phyloP scores from a whole-genome alignment of 352 stramenopile species.

The Phytophthora chlamydospora region DNA sequence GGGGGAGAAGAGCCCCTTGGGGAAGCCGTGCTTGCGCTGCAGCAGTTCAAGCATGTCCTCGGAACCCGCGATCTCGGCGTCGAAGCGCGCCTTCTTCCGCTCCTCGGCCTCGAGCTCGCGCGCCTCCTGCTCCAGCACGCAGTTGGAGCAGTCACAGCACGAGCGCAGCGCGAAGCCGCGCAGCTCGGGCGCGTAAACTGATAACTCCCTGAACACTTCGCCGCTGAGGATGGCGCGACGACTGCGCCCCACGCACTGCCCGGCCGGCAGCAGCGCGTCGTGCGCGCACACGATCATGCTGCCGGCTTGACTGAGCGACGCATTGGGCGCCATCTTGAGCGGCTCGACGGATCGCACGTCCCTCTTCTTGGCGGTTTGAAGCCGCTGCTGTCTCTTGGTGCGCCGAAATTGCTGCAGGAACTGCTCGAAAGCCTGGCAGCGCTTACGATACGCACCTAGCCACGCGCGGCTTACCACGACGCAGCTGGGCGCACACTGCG shows the following conservation, averaged over 20 bases:
- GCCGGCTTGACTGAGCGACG: constrained; percentile 36
- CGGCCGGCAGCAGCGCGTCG: constrained; percentile 53
- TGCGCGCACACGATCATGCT: constrained; percentile 77
- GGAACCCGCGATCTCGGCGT: constrained; percentile 66
- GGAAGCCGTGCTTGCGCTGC: constrained; percentile 79
- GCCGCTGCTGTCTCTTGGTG: constrained; percentile 70
- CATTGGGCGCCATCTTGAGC: constrained; percentile 20
- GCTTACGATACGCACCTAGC: constrained; percentile 76
- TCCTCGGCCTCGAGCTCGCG: constrained; percentile 59
- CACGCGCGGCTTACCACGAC: constrained; percentile 80
- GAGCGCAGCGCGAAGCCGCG: constrained; percentile 56
- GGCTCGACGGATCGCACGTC: constrained; percentile 11
- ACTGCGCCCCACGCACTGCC: constrained; percentile 64
- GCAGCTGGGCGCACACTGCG: constrained; percentile 36
- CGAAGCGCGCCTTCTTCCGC: constrained; percentile 65
- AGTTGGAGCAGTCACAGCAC: constrained; percentile 64
- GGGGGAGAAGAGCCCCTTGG: constrained; percentile 81
- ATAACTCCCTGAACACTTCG: constrained; percentile 52
- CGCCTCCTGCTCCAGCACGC: constrained; percentile 58
- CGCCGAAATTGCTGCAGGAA: constrained; percentile 73
- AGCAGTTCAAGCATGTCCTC: constrained; percentile 72
- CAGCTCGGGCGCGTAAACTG: constrained; percentile 62
- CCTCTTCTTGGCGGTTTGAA: constrained; percentile 45
- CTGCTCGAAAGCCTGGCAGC: constrained; percentile 75
- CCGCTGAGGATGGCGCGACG: constrained; percentile 64